Evolutionary conservation across 495 filamentous ascomycete species (phyloP), one percentile per base, ranked within the genome.

Genomic region (Penicillium flavigenum): DNA sequence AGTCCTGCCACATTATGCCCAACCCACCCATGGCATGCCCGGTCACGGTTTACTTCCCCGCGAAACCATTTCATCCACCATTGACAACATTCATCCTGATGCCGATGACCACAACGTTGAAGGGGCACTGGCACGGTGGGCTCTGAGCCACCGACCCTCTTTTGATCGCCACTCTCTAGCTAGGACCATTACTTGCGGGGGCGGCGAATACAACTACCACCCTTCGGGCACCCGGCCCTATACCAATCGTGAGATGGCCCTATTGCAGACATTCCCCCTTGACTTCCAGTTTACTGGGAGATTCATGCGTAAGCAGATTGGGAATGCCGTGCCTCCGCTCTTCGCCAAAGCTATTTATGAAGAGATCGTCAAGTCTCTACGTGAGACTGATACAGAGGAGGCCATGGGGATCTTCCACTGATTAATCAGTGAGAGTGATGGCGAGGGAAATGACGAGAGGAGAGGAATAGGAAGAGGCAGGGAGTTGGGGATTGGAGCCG

Each of bases 261-360:
- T 82, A 11, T 64, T 97, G 3, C 89, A 94, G 56, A 85, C 84
- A 0, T 97, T 96, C 49, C 90, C 91, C 0, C 12, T 74, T 0
- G 69, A 74, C 2, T 88, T 90, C 70, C 66, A 73, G 3, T 96
- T 96, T 58, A 62, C 70, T 0, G 43, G 53, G 0, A 54, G 43
- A 0, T 61, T 65, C 2, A 72, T 85, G 2, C 83, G 81, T 55
- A 86, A 79, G 60, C 90, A 94, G 65, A 89, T 96, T 58, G 93
- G 93, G 0, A 97, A 98, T 67, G 90, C 91, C 0, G 90, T 95
- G 7, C 89, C 91, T 0, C 86, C 92, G 0, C 58, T 70, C 6
- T 71, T 91, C 0, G 87, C 86, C 0, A 72, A 79, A 41, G 75
- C 78, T 0, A 54, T 95, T 0, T 88, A 86, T 61, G 58, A 71